phyloP scores from a whole-genome alignment of 1,139 yeast genomes.

The Sugiyamaella pinicola region DNA sequence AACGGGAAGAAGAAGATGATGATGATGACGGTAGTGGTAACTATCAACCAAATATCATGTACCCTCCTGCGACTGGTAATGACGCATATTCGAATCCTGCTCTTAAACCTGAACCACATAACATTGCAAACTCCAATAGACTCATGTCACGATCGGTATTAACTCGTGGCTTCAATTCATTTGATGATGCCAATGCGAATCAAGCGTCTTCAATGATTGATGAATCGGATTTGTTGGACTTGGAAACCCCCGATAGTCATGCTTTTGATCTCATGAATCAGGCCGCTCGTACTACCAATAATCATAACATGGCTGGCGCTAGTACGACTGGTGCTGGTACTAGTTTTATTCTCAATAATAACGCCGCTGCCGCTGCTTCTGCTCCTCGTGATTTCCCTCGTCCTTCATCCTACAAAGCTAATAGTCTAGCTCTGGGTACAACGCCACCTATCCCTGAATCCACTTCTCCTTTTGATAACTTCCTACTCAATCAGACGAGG shows the following conservation, averaged over 20 bases:
- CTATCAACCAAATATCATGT: too few species aligned
- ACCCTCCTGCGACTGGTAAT: too few species aligned
- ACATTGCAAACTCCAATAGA: neutral
- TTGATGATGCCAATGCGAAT: constrained; percentile 31
- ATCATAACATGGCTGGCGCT: constrained; percentile 6
- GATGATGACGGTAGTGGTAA: constrained; percentile 18
- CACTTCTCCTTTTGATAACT: constrained; percentile 40
- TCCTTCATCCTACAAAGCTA: constrained; percentile 16
- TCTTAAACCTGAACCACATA: constrained; percentile 1
- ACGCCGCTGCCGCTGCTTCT: constrained; percentile 26
- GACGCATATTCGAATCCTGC: too few species aligned
- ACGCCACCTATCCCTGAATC: constrained; percentile 38
- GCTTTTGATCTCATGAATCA: neutral
- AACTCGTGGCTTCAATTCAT: constrained; percentile 37
- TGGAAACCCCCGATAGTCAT: constrained; percentile 30
- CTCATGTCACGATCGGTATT: constrained; percentile 34
- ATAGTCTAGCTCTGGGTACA: constrained; percentile 25
- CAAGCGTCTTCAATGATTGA: constrained; percentile 36
- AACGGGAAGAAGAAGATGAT: constrained; percentile 23
- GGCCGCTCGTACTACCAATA: too few species aligned
- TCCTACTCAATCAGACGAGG: constrained; percentile 30
- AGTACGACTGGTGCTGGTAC: constrained; percentile 1
- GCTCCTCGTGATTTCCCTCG: constrained; percentile 29
- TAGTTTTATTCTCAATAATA: neutral
- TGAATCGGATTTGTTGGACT: constrained; percentile 39